Base-by-base conservation (phyloP, 2,329 filamentous ascomycete species). In the Colletotrichum acutatum region DNA sequence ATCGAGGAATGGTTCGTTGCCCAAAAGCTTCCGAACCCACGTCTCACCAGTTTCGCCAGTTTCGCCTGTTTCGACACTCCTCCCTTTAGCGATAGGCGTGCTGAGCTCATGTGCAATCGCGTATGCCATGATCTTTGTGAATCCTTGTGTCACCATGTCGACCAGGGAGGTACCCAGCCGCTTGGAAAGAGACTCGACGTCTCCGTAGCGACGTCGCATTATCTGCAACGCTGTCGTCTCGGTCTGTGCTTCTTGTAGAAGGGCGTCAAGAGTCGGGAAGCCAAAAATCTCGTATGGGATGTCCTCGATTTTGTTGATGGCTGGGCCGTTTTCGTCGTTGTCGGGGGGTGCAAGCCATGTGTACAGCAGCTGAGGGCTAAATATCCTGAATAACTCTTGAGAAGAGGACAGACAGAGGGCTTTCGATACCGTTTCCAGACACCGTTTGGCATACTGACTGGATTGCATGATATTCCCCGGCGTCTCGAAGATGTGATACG, bases 401-500 rank as follows among this genome's bases (percentile, higher is more conserved):
- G 95, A 87, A 57, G 90, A 90, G 28, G 87, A 82, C 26, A 98
- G 87, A 0, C 87, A 83, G 42, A 98, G 87, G 0, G 88, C 86
- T 14, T 80, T 83, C 4, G 95, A 90, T 37, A 98, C 91, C 14
- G 88, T 86, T 5, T 82, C 80, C 56, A 98, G 86, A 76, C 94
- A 97, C 64, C 88, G 88, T 68, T 89, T 90, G 1, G 96, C 95
- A 82, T 98, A 93, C 24, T 86, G 84, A 24, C 88, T 86, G 7
- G 93, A 93, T 12, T 84, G 83, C 3, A 88, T 83, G 16, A 97
- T 90, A 69, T 91, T 91, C 1, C 93, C 94, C 1, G 95, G 94
- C 0, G 93, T 95, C 80, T 98, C 97, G 77, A 98, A 98, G 26
- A 98, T 95, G 80, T 97, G 93, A 80, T 98, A 99, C 22, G 97